These are phyloP conservation scores for Artemisia argyi DNA, from an alignment of 129 eudicot species.

Conservation along the genomic window DNA sequence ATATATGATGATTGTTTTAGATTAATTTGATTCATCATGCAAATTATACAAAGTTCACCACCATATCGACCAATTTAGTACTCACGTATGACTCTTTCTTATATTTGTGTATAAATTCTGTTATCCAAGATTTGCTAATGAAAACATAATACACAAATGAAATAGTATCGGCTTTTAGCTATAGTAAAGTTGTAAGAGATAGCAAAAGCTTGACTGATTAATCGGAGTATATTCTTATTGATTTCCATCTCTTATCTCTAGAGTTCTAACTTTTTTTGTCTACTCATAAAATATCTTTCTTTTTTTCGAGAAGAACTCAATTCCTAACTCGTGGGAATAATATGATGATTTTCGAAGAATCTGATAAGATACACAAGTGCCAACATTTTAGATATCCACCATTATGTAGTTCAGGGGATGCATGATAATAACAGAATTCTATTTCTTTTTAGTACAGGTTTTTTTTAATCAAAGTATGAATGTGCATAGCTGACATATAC, in stretches of 20 bases:
- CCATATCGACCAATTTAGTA: background rate
- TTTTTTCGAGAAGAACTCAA: background rate
- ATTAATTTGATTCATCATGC: background rate
- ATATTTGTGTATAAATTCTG: background rate
- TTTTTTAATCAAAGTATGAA: background rate
- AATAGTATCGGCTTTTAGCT: background rate
- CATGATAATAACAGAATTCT: background rate
- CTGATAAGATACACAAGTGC: no score
- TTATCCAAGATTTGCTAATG: background rate
- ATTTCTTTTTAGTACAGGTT: no score
- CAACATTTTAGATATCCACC: background rate
- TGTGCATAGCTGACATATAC: background rate
- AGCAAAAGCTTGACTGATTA: background rate
- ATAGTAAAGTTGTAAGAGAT: background rate
- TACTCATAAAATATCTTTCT: no score
- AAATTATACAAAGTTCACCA: background rate
- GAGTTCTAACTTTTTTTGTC: background rate
- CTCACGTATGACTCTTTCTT: background rate
- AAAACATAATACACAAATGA: background rate
- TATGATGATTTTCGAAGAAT: background rate
- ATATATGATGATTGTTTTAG: constrained; percentile 1
- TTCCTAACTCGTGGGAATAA: background rate
- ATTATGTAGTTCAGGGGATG: background rate
- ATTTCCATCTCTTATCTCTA: background rate
- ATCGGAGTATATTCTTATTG: background rate